phyloP scores from a whole-genome alignment of 2,329 filamentous ascomycete genomes.

The Pseudopyrenochaeta lycopersici region DNA sequence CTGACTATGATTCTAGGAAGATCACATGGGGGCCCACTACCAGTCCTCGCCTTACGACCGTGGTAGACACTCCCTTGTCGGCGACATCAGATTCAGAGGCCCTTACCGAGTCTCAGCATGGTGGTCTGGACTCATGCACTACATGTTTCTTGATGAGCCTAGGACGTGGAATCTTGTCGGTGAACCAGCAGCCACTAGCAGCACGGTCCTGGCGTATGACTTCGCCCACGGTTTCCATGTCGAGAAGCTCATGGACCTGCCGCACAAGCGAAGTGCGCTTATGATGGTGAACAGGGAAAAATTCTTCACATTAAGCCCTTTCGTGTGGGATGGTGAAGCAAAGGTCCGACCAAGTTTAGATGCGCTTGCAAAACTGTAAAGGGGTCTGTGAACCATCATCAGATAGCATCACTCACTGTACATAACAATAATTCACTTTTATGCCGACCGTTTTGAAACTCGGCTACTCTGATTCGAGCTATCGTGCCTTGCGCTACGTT shows the following conservation, averaged over 20 bases:
- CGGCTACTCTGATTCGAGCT: neutral
- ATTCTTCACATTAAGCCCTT: slow-evolving; percentile 74
- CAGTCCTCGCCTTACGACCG: slow-evolving; percentile 65
- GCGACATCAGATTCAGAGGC: slow-evolving; percentile 64
- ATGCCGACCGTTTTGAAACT: neutral
- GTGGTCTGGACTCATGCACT: slow-evolving; percentile 67
- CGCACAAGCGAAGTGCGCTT: slow-evolving; percentile 75
- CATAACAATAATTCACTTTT: neutral
- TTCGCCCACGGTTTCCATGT: slow-evolving; percentile 76
- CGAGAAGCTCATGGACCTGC: slow-evolving; percentile 76
- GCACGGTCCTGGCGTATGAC: slow-evolving; percentile 76
- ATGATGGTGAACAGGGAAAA: slow-evolving; percentile 71
- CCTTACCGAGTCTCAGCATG: slow-evolving; percentile 65
- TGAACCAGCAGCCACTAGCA: slow-evolving; percentile 77
- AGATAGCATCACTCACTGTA: neutral
- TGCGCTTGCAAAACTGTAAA: slow-evolving; percentile 42
- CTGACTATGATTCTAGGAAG: slow-evolving; percentile 56
- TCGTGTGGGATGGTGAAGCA: slow-evolving; percentile 53
- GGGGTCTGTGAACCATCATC: neutral
- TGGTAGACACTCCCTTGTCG: slow-evolving; percentile 68
- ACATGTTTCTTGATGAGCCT: slow-evolving; percentile 67
- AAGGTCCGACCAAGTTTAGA: slow-evolving; percentile 46
- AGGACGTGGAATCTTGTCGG: slow-evolving; percentile 66
- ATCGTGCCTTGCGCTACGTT: neutral
- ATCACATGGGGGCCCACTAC: slow-evolving; percentile 68